A percentile compares a stretch with the other conserved stretches of the same genome.
Evolutionary conservation across 2,329 filamentous ascomycete genomes (phyloP).

Genomic region (Sphaerulina vaccinii): DNA sequence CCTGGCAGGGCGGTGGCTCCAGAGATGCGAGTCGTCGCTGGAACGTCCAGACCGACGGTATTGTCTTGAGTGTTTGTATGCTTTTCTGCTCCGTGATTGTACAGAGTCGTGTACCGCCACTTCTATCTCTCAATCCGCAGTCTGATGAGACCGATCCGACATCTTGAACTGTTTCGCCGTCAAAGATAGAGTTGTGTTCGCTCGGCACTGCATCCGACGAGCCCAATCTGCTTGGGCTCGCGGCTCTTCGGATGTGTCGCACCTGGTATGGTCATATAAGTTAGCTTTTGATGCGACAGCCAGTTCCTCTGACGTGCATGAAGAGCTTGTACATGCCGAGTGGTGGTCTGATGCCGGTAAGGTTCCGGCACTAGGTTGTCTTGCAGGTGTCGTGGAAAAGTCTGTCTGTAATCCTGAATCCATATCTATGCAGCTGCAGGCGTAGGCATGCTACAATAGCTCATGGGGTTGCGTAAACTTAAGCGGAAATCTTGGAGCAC

Average conservation of each 20-base stretch:
- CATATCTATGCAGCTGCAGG: conserved; percentile 11
- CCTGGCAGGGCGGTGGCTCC: background rate
- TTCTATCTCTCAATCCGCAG: conserved; percentile 21
- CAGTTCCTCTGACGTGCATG: background rate
- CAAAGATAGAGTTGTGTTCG: conserved; percentile 29
- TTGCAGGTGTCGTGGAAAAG: conserved; percentile 6
- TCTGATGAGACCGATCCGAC: background rate
- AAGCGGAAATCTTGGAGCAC: background rate
- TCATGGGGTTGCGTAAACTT: conserved; percentile 1
- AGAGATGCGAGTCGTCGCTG: conserved; percentile 12
- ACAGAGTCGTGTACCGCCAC: conserved; percentile 42
- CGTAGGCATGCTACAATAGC: conserved; percentile 9
- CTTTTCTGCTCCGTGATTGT: conserved; percentile 47
- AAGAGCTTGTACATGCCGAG: background rate
- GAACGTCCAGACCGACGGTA: conserved; percentile 31
- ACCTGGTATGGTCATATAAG: background rate
- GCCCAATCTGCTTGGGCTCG: conserved; percentile 6
- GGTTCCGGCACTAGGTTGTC: conserved; percentile 10
- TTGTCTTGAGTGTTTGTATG: conserved; percentile 41
- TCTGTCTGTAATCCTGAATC: conserved; percentile 9
- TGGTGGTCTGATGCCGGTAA: conserved; percentile 2
- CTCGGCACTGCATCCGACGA: conserved; percentile 26
- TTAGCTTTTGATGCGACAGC: background rate
- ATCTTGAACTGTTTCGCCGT: conserved; percentile 16
- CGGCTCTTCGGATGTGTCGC: background rate